Base-by-base conservation (phyloP, 768 basidiomycete genomes). In the Cyclocybe aegerita region DNA sequence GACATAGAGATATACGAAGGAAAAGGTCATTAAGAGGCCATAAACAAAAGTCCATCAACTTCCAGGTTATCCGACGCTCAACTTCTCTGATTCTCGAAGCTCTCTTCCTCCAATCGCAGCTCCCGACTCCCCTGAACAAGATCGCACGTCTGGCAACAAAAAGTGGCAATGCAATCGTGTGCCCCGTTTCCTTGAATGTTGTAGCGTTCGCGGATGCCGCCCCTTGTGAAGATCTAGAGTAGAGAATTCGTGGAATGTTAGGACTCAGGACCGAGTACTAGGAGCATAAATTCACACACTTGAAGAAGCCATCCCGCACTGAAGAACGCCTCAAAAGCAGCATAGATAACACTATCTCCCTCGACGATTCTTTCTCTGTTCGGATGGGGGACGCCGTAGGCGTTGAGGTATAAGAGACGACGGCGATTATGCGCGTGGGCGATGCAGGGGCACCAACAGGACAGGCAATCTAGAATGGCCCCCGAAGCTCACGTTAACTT, bases 391-490 rank as follows among this genome's bases (percentile, higher is more conserved):
- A 53, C 42, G 9, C 60, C 60, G 12, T 56, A 39, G 1, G 10
- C 41, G 23, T 61, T 54, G 11, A 61, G 54, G 35, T 59, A 46
- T 9, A 57, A 42, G 11, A 59, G 56, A 11, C 60, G 60, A 9
- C 55, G 49, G 4, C 53, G 45, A 43, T 53, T 57, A 17, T 52
- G 33, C 4, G 55, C 55, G 29, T 61, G 56, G 4, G 56, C 52
- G 15, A 61, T 39, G 38, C 60, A 61, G 1, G 60, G 60, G 39
- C 55, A 59, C 53, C 58, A 61, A n/a, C 53, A 57, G 9, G 58
- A 53, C 7, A 55, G 43, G 34, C 58, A 59, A 44, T 56, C 58
- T 59, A 23, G 15, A 4, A 29, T 4, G 39, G 7, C 10, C 48
- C 10, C 4, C 38, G 40, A 42, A 46, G 23, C 8, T 39, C 31